phyloP scores from a whole-genome alignment of 208 protist genomes.

The Trypanosoma boissoni region DNA sequence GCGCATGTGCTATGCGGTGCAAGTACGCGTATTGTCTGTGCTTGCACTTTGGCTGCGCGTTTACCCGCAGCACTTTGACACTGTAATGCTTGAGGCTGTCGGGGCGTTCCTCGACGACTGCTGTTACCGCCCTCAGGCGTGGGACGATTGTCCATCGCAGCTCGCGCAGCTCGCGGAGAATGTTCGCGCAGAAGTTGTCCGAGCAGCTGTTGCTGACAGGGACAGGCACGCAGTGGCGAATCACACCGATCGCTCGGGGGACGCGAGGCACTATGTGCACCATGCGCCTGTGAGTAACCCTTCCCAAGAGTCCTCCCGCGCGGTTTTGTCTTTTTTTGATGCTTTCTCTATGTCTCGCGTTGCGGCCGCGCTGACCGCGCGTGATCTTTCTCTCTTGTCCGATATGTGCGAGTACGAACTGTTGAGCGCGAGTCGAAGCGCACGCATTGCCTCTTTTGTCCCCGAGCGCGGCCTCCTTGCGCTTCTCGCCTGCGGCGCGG shows the following conservation, averaged over 20 bases:
- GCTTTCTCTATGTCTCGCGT: background rate
- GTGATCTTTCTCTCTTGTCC: background rate
- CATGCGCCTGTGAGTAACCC: background rate
- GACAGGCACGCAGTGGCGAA: background rate
- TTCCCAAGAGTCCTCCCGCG: background rate
- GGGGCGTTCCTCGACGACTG: constrained; percentile 48
- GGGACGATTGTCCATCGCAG: constrained; percentile 43
- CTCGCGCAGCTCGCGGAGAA: constrained; percentile 49
- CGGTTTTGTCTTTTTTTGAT: background rate
- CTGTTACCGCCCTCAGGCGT: constrained; percentile 33
- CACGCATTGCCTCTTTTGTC: background rate
- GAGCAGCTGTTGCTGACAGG: background rate
- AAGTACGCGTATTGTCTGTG: constrained; percentile 48
- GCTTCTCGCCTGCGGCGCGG: constrained; percentile 35
- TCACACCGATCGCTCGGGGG: constrained; percentile 20
- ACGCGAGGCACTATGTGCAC: no score
- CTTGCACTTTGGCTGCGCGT: constrained; percentile 51
- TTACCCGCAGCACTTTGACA: constrained; percentile 56
- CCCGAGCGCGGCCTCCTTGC: constrained; percentile 17
- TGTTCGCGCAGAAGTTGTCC: constrained; percentile 24
- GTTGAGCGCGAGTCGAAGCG: background rate
- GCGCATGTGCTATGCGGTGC: constrained; percentile 36
- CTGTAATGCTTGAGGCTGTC: constrained; percentile 40
- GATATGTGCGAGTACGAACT: background rate
- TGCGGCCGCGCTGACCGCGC: background rate